These are phyloP conservation scores for Pestalotiopsis sp. DNA, from an alignment of 2,329 filamentous ascomycete species.

Conservation along the genomic window DNA sequence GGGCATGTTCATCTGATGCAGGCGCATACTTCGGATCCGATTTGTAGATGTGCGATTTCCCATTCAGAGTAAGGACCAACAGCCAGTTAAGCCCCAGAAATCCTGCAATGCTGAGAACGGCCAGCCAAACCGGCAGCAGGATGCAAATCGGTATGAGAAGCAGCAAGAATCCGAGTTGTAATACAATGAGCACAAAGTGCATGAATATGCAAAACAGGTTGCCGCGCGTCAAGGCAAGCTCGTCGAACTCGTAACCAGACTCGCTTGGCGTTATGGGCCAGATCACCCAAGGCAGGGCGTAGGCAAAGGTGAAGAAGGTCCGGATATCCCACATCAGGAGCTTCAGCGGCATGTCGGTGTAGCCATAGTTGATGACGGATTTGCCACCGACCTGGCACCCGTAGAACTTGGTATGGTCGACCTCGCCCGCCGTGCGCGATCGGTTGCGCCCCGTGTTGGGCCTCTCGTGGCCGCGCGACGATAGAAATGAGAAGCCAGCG, in stretches of 20 bases:
- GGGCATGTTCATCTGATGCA: slow-evolving; percentile 49
- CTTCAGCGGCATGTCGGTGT: slow-evolving; percentile 58
- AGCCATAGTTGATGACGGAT: slow-evolving; percentile 62
- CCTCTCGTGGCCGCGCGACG: not conserved
- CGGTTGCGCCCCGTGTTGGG: slow-evolving; percentile 8
- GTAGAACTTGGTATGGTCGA: slow-evolving; percentile 51
- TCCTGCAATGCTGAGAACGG: slow-evolving; percentile 36
- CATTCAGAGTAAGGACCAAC: slow-evolving; percentile 57
- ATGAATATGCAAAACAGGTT: slow-evolving; percentile 62
- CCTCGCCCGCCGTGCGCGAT: not conserved
- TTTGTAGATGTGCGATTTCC: slow-evolving; percentile 47
- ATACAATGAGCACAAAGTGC: slow-evolving; percentile 59
- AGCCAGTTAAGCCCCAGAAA: slow-evolving; percentile 54
- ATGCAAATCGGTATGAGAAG: slow-evolving; percentile 52
- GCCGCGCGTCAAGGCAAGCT: slow-evolving; percentile 59
- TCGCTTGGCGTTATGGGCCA: slow-evolving; percentile 56
- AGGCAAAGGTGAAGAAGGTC: slow-evolving; percentile 56
- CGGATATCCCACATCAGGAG: slow-evolving; percentile 56
- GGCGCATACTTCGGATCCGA: slow-evolving; percentile 58
- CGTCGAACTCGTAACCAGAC: slow-evolving; percentile 57
- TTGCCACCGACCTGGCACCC: slow-evolving; percentile 60
- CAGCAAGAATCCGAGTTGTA: slow-evolving; percentile 65
- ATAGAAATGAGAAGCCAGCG: not conserved
- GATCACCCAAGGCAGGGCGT: slow-evolving; percentile 64
- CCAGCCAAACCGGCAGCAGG: slow-evolving; percentile 53